phyloP scores from a whole-genome alignment of 352 stramenopile species.

The Sclerospora graminicola region DNA sequence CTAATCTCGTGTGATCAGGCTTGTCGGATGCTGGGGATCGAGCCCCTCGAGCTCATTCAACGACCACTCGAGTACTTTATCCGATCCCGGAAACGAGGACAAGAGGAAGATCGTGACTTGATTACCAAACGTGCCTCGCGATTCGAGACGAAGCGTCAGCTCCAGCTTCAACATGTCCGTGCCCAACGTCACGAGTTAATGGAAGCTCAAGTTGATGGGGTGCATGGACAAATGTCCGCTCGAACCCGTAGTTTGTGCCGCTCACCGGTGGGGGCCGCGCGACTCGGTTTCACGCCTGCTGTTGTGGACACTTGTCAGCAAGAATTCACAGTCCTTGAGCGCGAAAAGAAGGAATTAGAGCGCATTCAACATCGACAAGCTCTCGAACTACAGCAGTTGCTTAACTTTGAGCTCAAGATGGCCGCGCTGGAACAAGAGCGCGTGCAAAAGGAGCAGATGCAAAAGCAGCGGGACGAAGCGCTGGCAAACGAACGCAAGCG shows the following conservation, averaged over 20 bases:
- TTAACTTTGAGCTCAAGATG: too few species aligned
- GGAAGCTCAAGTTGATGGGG: conserved; percentile 31
- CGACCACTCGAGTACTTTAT: conserved; percentile 52
- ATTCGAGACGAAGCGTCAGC: conserved; percentile 47
- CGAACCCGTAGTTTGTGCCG: conserved; percentile 43
- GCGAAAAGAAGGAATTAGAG: conserved; percentile 56
- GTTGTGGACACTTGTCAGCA: conserved; percentile 7
- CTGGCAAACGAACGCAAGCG: too few species aligned
- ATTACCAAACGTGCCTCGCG: conserved; percentile 41
- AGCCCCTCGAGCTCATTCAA: conserved; percentile 50
- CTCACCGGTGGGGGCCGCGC: conserved; percentile 32
- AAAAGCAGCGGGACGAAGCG: conserved; percentile 37
- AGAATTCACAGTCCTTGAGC: conserved; percentile 52
- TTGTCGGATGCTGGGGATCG: conserved; percentile 62
- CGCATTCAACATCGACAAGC: conserved; percentile 60
- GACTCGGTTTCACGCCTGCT: conserved; percentile 6
- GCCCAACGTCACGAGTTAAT: conserved; percentile 47
- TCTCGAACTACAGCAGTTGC: too few species aligned
- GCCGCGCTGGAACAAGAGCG: too few species aligned
- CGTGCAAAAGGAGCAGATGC: too few species aligned
- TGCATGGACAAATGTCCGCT: conserved; percentile 43
- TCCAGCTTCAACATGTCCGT: conserved; percentile 40
- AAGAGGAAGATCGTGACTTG: conserved; percentile 24
- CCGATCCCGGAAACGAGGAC: conserved; percentile 6
- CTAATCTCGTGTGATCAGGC: conserved; percentile 19